Conservation (phyloP, 306 rosid genomes). For the Astragalus glycyphyllos region DNA sequence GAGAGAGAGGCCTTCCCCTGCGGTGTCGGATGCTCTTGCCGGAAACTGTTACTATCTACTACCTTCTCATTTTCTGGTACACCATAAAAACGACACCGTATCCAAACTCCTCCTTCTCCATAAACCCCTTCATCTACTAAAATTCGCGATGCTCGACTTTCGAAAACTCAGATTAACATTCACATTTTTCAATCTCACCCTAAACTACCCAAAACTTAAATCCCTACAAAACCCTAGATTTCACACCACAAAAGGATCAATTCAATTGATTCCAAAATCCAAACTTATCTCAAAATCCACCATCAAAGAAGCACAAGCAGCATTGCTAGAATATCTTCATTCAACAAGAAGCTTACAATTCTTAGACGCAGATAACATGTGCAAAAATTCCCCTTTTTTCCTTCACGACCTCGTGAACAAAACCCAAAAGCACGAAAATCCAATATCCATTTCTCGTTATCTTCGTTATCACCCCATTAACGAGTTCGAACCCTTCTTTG, state of each 20-base stretch:
- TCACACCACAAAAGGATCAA: conserved; percentile 41
- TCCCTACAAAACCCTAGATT: conserved; percentile 55
- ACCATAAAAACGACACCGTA: conserved; percentile 29
- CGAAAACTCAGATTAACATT: conserved; percentile 41
- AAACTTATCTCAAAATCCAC: conserved; percentile 16
- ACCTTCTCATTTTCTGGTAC: neutral
- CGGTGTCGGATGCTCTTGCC: neutral
- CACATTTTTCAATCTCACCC: conserved; percentile 3
- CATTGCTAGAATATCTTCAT: conserved; percentile 77
- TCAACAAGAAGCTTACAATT: conserved; percentile 67
- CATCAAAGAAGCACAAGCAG: conserved; percentile 66
- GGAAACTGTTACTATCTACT: neutral
- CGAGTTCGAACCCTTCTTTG: conserved; percentile 89
- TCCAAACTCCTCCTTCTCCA: neutral
- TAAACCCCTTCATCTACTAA: conserved; percentile 1
- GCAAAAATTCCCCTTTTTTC: conserved; percentile 71
- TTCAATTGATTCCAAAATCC: neutral
- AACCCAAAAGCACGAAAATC: conserved; percentile 15
- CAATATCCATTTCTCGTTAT: conserved; percentile 47
- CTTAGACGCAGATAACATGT: conserved; percentile 79
- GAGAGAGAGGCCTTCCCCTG: neutral
- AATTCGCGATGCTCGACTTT: conserved; percentile 54
- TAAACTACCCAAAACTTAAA: conserved; percentile 12
- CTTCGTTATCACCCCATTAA: conserved; percentile 80
- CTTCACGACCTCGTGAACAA: conserved; percentile 53